Conservation (phyloP, 768 basidiomycete species). For the Pulveroboletus sp. region DNA sequence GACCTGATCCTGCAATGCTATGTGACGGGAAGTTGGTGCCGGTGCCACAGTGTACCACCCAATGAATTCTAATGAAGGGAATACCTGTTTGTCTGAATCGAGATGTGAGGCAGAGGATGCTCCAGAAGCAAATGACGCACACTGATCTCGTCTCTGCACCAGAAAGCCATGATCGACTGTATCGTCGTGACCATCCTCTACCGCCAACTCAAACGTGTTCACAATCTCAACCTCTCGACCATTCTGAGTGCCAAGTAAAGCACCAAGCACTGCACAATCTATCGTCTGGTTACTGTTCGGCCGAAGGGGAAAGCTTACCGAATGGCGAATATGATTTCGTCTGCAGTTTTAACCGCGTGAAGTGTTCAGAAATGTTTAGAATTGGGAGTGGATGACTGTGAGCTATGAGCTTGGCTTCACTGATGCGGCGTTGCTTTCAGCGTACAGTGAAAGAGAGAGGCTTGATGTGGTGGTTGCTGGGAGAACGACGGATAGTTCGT, state of each 20-base stretch:
- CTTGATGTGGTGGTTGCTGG: slow-evolving; percentile 71
- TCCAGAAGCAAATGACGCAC: slow-evolving; percentile 38
- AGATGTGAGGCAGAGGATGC: slow-evolving; percentile 5
- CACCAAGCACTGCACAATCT: slow-evolving; percentile 74
- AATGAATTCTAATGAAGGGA: slow-evolving; percentile 94
- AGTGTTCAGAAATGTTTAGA: slow-evolving; percentile 94
- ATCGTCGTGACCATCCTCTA: slow-evolving; percentile 50
- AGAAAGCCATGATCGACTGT: slow-evolving; percentile 82
- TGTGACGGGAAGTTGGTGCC: slow-evolving; percentile 71
- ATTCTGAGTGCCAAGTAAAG: slow-evolving; percentile 88
- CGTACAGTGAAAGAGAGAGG: slow-evolving; percentile 71
- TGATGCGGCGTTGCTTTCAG: slow-evolving; percentile 6
- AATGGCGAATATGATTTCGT: slow-evolving; percentile 59
- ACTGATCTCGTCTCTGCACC: slow-evolving; percentile 82
- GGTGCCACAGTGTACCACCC: slow-evolving; percentile 95
- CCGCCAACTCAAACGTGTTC: slow-evolving; percentile 90
- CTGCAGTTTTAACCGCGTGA: slow-evolving; percentile 81
- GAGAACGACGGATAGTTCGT: slow-evolving; percentile 72
- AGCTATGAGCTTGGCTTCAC: slow-evolving; percentile 11
- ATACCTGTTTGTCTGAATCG: slow-evolving; percentile 89
- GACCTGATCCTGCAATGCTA: slow-evolving; percentile 85
- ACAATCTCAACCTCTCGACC: slow-evolving; percentile 96
- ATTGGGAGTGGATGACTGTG: slow-evolving; percentile 92
- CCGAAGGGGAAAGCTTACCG: slow-evolving; percentile 41
- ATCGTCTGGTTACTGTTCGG: not conserved